These are phyloP conservation scores for Podila horticola DNA, from an alignment of 192 early-diverging fungal genomes.

Conservation along the genomic window DNA sequence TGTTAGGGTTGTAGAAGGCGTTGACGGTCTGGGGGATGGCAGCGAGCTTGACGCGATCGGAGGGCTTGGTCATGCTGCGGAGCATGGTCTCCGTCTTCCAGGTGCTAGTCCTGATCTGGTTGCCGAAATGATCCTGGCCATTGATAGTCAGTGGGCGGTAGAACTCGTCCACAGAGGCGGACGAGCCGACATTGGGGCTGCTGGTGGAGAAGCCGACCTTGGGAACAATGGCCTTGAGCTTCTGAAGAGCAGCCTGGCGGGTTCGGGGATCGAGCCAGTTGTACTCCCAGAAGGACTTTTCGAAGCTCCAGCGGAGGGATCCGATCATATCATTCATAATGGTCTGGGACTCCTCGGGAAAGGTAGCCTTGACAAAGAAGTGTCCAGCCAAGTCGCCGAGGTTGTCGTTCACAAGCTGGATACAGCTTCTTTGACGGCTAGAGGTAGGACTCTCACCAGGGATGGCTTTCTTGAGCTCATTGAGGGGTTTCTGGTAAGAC, in stretches of 20 bases:
- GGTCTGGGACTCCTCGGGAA: constrained; percentile 32
- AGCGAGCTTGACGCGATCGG: constrained; percentile 46
- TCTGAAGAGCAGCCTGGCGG: constrained; percentile 48
- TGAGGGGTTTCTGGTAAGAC: constrained; percentile 43
- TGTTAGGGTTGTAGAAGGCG: constrained; percentile 59
- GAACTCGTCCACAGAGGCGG: constrained; percentile 54
- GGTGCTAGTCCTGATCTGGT: constrained; percentile 26
- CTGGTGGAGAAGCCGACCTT: constrained; percentile 59
- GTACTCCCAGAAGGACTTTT: constrained; percentile 46
- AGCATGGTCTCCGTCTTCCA: constrained; percentile 26
- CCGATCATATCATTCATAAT: constrained; percentile 55
- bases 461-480: constrained; percentile 21
- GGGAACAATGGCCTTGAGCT: constrained; percentile 53
- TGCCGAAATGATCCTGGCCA: constrained; percentile 54
- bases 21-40: constrained; percentile 66
- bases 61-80: constrained; percentile 33
- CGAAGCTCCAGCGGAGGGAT: constrained; percentile 51
- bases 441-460: constrained; percentile 5
- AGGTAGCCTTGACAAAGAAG: constrained; percentile 56
- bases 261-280: constrained; percentile 61
- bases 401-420: constrained; percentile 36
- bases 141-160: constrained; percentile 43
- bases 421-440: constrained; percentile 35
- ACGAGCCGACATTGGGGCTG: constrained; percentile 47
- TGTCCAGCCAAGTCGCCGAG: constrained; percentile 56